Evolutionary conservation across 331 rosid species (phyloP), one percentile per base, ranked within the genome.

Genomic region (Malus hybrid): DNA sequence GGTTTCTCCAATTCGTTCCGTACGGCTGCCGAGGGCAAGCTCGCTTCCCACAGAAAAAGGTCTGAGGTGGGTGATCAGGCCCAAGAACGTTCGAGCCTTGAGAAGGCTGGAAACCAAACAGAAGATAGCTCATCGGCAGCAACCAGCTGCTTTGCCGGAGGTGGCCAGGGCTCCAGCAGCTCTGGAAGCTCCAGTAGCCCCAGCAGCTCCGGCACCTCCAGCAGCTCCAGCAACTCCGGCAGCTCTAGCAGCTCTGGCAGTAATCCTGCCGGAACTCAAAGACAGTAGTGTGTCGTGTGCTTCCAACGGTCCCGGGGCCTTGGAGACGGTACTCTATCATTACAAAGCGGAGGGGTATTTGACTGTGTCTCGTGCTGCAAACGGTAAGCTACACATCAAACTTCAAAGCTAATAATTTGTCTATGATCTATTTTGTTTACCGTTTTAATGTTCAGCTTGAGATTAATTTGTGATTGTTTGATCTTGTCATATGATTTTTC

Each of bases 11-110:
- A 8, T 71, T 78, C 79, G 69, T 61, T 80, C 85, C 6, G 15
- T 22, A 4, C 10, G 2, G 18, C 60, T 85, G 50, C 73, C 77
- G 55, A 86, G 93, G 74, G 81, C 93, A 61, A 85, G 79, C 75
- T 91, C 91, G 4, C 73, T 89, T 36, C 91, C 95, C 19, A 72
- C 79, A 15, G 83, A 77, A 60, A 32, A 70, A 22, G 84, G 77
- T 44, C 67, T 16, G 2, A 52, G 71, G 59, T 39, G 56, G 69
- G 66, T 67, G 69, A 59, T 83, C 18, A 81, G 39, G 79, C 72
- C 81, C 22, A 82, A 80, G 80, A 87, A 88, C 28, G 65, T 71
- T 75, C 87, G 71, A 71, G 72, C 81, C 19, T 71, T 77, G 81
- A 83, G 74, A 68, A 84, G 90, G 59, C 67, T 82, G 67, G 81